phyloP scores from a whole-genome alignment of 2,329 filamentous ascomycete genomes.

The Pestalotiopsis sp. region DNA sequence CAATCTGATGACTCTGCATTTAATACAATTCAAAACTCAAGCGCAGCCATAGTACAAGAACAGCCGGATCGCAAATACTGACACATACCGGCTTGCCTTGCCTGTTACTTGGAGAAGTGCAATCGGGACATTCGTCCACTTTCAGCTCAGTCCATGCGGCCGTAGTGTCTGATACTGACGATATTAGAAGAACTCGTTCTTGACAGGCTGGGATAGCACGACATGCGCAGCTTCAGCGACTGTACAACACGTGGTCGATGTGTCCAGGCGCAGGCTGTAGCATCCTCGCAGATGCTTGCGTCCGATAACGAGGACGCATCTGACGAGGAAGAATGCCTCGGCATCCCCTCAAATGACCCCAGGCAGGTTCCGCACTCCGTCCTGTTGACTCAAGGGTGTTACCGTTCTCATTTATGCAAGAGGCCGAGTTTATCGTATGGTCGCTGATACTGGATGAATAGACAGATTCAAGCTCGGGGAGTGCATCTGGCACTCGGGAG shows the following conservation, averaged over 20 bases:
- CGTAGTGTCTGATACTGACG: too few relatives aligned
- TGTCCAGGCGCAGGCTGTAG: neutral
- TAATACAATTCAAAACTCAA: too few relatives aligned
- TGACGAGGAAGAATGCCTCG: neutral
- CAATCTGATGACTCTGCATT: too few relatives aligned
- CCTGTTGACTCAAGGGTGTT: neutral
- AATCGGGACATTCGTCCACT: too few relatives aligned
- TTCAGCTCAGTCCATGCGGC: too few relatives aligned
- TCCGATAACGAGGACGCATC: neutral
- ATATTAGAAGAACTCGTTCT: too few relatives aligned
- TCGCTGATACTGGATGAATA: neutral
- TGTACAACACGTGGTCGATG: neutral
- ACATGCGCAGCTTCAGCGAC: neutral
- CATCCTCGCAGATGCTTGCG: neutral
- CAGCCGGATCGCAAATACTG: too few relatives aligned
- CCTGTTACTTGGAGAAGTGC: too few relatives aligned
- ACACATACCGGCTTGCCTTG: too few relatives aligned
- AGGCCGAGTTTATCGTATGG: neutral
- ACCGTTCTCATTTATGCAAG: neutral
- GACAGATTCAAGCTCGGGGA: neutral
- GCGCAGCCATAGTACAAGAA: too few relatives aligned
- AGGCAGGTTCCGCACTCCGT: neutral
- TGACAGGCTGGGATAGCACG: neutral
- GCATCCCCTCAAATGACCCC: neutral
- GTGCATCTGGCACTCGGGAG: neutral